Evolutionary conservation across 441 rosid species (phyloP).

Genomic region (Kokia cookei): DNA sequence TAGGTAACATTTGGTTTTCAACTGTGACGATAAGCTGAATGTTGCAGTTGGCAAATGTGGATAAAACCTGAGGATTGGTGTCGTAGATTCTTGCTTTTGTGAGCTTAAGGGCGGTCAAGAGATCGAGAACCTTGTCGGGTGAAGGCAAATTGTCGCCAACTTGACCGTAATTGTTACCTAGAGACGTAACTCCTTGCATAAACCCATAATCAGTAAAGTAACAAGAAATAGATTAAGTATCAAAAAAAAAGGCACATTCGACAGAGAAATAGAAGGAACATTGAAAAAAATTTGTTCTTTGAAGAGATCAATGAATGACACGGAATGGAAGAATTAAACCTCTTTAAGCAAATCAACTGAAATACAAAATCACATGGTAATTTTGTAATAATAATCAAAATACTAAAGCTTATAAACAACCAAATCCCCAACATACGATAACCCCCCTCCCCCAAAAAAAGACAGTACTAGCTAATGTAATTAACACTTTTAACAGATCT

Average conservation of each 20-base stretch:
- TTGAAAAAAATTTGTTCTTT: not conserved
- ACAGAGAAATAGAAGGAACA: not conserved
- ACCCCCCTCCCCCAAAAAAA: no score
- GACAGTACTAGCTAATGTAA: not conserved
- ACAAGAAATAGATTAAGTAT: not conserved
- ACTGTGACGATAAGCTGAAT: constrained; percentile 56
- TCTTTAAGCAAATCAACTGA: not conserved
- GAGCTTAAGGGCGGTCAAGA: constrained; percentile 44
- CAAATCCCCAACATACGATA: not conserved
- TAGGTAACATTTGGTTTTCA: constrained; percentile 49
- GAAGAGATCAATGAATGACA: not conserved
- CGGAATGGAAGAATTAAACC: not conserved
- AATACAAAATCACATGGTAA: not conserved
- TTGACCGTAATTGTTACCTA: constrained; percentile 76
- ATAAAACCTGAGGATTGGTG: constrained; percentile 53
- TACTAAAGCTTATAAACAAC: not conserved
- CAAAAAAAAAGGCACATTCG: not conserved
- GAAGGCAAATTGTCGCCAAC: constrained; percentile 59
- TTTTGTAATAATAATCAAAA: not conserved
- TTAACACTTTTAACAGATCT: constrained; percentile 17
- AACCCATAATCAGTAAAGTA: constrained; percentile 36
- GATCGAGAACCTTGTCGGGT: constrained; percentile 48
- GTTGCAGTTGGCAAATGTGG: constrained; percentile 51
- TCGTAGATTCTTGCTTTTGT: constrained; percentile 65
- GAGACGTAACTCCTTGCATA: constrained; percentile 31